Evolutionary conservation across 495 filamentous ascomycete species (phyloP).

Genomic region (Neurospora terricola): DNA sequence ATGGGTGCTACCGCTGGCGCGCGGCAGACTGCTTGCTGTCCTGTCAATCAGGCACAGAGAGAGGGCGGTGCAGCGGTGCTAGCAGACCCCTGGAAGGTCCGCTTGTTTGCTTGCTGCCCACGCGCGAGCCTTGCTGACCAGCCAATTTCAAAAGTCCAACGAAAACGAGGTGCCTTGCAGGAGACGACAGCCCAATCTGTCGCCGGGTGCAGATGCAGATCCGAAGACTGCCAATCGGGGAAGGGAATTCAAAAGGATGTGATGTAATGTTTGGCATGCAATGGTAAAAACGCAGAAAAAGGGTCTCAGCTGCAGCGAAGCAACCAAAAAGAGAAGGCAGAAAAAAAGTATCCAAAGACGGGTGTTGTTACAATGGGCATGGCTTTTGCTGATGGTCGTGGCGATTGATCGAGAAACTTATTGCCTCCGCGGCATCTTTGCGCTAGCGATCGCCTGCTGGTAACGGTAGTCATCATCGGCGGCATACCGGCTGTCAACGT

Average conservation of each 20-base stretch:
- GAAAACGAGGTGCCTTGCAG: neutral
- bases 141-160: neutral
- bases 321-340: neutral
- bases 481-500: slow-evolving; percentile 7
- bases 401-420: neutral
- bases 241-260: neutral
- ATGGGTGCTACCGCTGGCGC: neutral
- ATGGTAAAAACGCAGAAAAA: slow-evolving; percentile 1
- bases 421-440: neutral
- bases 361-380: neutral
- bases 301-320: neutral
- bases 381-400: neutral
- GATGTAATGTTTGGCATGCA: neutral
- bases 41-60: neutral
- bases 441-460: neutral
- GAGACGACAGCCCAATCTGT: neutral
- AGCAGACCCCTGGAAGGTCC: neutral
- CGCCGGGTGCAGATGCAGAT: neutral
- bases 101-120: neutral
- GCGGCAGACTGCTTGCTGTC: neutral
- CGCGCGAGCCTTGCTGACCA: neutral
- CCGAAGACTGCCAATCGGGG: neutral
- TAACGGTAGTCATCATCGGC: slow-evolving; percentile 11
- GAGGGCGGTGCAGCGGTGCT: neutral
- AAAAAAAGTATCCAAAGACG: neutral